phyloP scores from a whole-genome alignment of 192 early-diverging fungal genomes.

The Coemansia sp. region DNA sequence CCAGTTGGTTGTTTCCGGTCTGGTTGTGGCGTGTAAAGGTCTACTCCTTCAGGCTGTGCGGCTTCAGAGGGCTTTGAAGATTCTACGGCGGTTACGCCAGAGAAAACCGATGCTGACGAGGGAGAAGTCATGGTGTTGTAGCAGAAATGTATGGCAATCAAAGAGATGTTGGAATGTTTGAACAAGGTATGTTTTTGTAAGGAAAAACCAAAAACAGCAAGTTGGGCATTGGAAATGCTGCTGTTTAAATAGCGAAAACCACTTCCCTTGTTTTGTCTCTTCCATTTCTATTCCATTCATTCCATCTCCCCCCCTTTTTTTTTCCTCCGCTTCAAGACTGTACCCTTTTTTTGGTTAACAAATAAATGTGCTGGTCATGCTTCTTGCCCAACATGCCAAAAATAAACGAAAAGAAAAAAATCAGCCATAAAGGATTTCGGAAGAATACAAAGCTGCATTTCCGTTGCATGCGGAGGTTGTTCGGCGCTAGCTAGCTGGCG shows the following conservation, averaged over 20 bases:
- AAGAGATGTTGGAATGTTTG: no score
- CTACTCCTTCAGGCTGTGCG: neutral
- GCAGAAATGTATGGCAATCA: neutral
- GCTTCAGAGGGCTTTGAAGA: neutral
- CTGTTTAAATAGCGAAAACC: no score
- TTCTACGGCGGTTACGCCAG: constrained; percentile 4
- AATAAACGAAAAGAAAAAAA: no score
- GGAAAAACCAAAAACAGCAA: no score
- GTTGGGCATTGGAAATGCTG: no score
- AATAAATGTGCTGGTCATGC: no score
- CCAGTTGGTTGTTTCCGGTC: neutral
- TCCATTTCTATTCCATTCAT: neutral
- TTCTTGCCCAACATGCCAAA: no score
- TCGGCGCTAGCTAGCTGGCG: neutral
- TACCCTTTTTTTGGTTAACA: no score
- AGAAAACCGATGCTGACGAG: constrained; percentile 6
- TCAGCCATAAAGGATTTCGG: no score
- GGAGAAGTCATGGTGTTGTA: constrained; percentile 1
- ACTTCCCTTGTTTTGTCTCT: no score
- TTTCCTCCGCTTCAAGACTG: neutral
- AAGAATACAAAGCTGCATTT: no score
- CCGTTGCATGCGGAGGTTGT: neutral
- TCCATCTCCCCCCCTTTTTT: constrained; percentile 5
- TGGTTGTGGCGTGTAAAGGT: neutral
- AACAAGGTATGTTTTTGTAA: no score